These are phyloP conservation scores for Solanum habrochaites DNA, from an alignment of 257 asterid species.

Conservation along the genomic window DNA sequence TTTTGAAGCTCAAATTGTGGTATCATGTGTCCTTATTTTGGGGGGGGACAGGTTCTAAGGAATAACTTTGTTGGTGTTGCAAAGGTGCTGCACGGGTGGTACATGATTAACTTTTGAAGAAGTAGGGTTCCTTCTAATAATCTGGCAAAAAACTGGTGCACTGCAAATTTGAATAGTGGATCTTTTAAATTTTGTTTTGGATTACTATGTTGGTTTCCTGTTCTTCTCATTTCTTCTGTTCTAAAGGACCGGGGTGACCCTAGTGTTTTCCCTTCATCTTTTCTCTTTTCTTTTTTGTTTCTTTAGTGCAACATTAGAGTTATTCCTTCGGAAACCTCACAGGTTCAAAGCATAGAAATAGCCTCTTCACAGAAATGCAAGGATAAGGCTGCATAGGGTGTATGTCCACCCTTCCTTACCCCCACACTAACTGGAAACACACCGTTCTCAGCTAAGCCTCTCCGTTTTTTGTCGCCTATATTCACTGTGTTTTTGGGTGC, in stretches of 20 bases:
- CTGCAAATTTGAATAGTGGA: neutral
- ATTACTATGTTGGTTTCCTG: neutral
- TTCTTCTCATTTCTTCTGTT: neutral
- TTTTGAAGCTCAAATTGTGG: neutral
- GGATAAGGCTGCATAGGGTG: neutral
- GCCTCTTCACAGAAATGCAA: neutral
- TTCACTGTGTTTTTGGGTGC: neutral
- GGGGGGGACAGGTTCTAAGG: slow-evolving; percentile 85
- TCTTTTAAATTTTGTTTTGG: neutral
- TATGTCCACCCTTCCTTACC: neutral
- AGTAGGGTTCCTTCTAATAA: slow-evolving; percentile 20
- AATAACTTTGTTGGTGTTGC: slow-evolving; percentile 79
- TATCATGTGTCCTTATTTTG: neutral
- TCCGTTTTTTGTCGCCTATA: neutral
- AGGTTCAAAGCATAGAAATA: neutral
- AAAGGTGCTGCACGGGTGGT: slow-evolving; percentile 73
- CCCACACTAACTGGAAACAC: neutral
- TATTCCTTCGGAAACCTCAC: neutral
- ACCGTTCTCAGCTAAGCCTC: neutral
- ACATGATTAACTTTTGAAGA: slow-evolving; percentile 84
- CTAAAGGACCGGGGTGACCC: neutral
- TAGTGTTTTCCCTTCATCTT: neutral
- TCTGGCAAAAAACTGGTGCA: neutral
- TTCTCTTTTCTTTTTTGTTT: neutral
- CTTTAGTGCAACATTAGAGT: neutral